These are phyloP conservation scores for Colletotrichum tanaceti DNA, from an alignment of 2,329 filamentous ascomycete genomes.

Conservation along the genomic window DNA sequence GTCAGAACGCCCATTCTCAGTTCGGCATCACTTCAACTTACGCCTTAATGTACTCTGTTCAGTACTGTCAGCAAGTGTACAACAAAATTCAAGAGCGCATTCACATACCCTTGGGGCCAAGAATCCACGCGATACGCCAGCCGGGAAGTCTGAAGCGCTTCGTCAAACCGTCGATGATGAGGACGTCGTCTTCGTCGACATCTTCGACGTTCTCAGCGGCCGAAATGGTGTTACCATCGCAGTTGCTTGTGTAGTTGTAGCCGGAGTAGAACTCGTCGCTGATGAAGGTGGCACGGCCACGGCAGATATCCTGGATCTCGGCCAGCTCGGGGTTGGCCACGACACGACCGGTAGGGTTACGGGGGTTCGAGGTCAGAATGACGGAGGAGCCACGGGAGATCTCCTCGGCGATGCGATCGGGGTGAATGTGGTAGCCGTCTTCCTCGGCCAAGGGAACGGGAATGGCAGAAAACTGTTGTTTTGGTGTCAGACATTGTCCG, in stretches of 20 bases:
- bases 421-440: conserved; percentile 93
- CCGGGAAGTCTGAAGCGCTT: conserved; percentile 97
- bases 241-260: conserved; percentile 95
- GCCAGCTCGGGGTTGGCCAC: conserved; percentile 86
- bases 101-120: conserved; percentile 79
- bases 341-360: conserved; percentile 92
- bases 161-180: conserved; percentile 95
- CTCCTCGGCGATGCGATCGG: conserved; percentile 91
- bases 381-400: conserved; percentile 88
- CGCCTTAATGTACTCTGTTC: conserved; percentile 88
- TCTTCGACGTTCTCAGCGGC: conserved; percentile 91
- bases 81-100: background rate
- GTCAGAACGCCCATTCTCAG: background rate
- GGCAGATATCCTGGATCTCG: conserved; percentile 92
- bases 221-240: conserved; percentile 89
- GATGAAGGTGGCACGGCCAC: conserved; percentile 89
- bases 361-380: conserved; percentile 93
- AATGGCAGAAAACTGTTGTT: conserved; percentile 79
- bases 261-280: conserved; percentile 97
- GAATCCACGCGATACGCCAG: conserved; percentile 96
- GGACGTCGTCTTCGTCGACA: conserved; percentile 88
- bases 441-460: conserved; percentile 85
- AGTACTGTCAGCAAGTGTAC: conserved; percentile 13
- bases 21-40: conserved; percentile 49
- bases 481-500: background rate